These are phyloP conservation scores for Emergomyces pasteurianus DNA, from an alignment of 2,329 filamentous ascomycete genomes.

Conservation along the genomic window DNA sequence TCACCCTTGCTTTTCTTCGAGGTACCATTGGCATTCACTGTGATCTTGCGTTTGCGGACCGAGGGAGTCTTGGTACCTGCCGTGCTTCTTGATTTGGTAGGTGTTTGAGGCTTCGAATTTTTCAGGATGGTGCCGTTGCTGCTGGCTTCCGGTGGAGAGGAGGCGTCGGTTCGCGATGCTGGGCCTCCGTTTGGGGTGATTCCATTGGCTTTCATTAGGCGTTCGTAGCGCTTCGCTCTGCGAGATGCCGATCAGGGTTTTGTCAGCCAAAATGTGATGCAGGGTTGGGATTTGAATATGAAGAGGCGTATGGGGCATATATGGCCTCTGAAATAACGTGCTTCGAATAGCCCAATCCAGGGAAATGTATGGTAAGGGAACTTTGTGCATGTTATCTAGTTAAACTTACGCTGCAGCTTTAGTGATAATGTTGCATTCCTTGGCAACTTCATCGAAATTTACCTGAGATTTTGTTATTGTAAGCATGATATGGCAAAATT, in stretches of 20 bases:
- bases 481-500: neutral
- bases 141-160: constrained; percentile 9
- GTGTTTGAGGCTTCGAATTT: constrained; percentile 10
- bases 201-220: constrained; percentile 49
- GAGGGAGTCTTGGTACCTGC: constrained; percentile 11
- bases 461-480: constrained; percentile 35
- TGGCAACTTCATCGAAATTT: constrained; percentile 53
- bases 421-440: constrained; percentile 49
- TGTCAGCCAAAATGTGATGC: neutral
- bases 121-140: constrained; percentile 14
- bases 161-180: neutral
- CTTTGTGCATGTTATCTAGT: neutral
- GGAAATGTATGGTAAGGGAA: neutral
- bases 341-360: neutral
- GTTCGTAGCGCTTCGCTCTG: constrained; percentile 57
- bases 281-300: neutral
- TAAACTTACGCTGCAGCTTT: constrained; percentile 58
- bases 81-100: constrained; percentile 16
- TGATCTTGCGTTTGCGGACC: constrained; percentile 10
- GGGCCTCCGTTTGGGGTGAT: constrained; percentile 24
- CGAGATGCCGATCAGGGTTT: constrained; percentile 2
- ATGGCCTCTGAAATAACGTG: neutral
- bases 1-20: constrained; percentile 10
- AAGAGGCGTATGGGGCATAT: neutral
- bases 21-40: neutral